phyloP scores from a whole-genome alignment of 768 basidiomycete genomes.

The Cubamyces lactineus region DNA sequence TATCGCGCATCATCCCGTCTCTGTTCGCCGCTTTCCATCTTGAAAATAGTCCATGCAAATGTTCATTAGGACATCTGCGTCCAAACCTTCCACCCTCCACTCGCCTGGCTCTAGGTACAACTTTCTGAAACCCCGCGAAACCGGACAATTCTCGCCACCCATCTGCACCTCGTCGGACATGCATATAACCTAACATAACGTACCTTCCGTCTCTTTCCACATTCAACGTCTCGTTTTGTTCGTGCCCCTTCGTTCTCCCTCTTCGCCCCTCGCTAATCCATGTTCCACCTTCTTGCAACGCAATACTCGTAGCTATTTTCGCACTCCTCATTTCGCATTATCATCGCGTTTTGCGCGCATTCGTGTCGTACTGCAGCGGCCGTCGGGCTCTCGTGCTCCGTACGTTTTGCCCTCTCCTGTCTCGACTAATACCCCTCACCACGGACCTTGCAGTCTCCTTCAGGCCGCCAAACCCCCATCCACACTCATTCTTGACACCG shows the following conservation, averaged over 20 bases:
- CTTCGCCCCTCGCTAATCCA: not conserved
- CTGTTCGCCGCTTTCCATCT: not conserved
- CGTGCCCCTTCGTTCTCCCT: not conserved
- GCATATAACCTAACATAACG: not conserved
- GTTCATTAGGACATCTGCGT: not conserved
- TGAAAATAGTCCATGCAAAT: constrained; percentile 8
- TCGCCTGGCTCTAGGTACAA: not conserved
- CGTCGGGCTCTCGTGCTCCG: no score
- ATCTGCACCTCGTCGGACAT: not conserved
- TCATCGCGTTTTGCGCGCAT: no score
- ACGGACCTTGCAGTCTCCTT: no score
- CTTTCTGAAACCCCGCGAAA: not conserved
- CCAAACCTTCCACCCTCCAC: not conserved
- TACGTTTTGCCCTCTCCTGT: no score
- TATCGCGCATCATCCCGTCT: not conserved
- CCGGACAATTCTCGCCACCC: not conserved
- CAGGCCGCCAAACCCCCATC: no score
- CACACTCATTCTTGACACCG: no score
- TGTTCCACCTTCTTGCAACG: not conserved
- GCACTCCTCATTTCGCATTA: not conserved
- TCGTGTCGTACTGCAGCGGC: no score
- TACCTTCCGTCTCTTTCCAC: not conserved
- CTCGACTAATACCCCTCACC: no score
- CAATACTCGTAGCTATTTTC: not conserved
- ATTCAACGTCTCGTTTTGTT: not conserved